A percentile compares a stretch with the other conserved stretches of the same genome.
Evolutionary conservation across 768 basidiomycete genomes (phyloP).

Genomic region (Pleurotus cornucopiae): DNA sequence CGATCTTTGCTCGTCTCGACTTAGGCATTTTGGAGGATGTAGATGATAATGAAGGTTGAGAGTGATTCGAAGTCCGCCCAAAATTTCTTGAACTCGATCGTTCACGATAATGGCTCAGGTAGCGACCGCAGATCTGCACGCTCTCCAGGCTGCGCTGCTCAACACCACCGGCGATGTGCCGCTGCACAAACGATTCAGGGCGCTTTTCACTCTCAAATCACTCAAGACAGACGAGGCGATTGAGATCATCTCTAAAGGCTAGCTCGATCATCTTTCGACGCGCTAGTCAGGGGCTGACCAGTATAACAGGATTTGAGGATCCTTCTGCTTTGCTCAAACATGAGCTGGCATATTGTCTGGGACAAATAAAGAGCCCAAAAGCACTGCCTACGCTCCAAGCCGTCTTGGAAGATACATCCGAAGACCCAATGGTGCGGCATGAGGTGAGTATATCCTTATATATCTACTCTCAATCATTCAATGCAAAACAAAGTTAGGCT

Average conservation of each 20-base stretch:
- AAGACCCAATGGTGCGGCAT: slow-evolving; percentile 97
- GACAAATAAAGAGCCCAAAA: slow-evolving; percentile 73
- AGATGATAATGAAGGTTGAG: slow-evolving; percentile 16
- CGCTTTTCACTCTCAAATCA: slow-evolving; percentile 89
- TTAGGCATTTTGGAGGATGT: slow-evolving; percentile 61
- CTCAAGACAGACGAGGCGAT: slow-evolving; percentile 78
- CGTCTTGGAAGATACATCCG: slow-evolving; percentile 62
- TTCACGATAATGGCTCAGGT: slow-evolving; percentile 24
- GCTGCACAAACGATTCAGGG: slow-evolving; percentile 84
- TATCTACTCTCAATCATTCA: slow-evolving; percentile 8
- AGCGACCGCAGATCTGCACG: slow-evolving; percentile 51
- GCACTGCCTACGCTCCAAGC: slow-evolving; percentile 79
- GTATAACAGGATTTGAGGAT: slow-evolving; percentile 69
- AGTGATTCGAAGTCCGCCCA: slow-evolving; percentile 47
- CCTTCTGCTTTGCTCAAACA: slow-evolving; percentile 91
- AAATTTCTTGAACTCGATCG: slow-evolving; percentile 26
- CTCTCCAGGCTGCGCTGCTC: slow-evolving; percentile 74
- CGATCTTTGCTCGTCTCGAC: slow-evolving; percentile 87
- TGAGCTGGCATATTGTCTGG: slow-evolving; percentile 95
- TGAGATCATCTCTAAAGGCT: slow-evolving; percentile 81
- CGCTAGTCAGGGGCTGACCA: slow-evolving; percentile 4
- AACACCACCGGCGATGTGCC: slow-evolving; percentile 69
- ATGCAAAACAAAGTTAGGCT: slow-evolving; percentile 47
- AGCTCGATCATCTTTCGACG: not conserved
- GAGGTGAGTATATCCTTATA: slow-evolving; percentile 53